These are phyloP conservation scores for Hyphopichia buzzinii DNA, from an alignment of 1,139 yeast genomes.

Conservation along the genomic window DNA sequence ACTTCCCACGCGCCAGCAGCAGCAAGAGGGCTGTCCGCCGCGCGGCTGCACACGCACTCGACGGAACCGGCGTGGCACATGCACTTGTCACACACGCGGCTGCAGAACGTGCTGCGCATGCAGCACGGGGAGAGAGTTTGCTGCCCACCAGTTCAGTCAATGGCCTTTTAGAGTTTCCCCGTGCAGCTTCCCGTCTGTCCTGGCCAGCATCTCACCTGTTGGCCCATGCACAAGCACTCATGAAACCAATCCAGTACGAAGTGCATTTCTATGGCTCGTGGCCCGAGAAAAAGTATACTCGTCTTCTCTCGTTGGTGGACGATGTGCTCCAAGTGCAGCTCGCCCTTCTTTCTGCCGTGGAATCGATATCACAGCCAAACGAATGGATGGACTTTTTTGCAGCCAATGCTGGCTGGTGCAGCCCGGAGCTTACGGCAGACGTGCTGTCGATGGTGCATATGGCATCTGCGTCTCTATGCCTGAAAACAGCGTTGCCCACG, in stretches of 20 bases:
- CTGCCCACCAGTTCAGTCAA: slow-evolving; percentile 22
- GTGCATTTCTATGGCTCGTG: slow-evolving; percentile 33
- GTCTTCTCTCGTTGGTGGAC: slow-evolving; percentile 22
- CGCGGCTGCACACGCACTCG: slow-evolving; percentile 21
- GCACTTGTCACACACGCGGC: slow-evolving; percentile 32
- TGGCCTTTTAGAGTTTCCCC: slow-evolving; percentile 18
- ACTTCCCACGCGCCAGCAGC: slow-evolving; percentile 31
- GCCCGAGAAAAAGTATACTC: slow-evolving; percentile 30
- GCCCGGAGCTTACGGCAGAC: slow-evolving; percentile 29
- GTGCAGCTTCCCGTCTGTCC: too few relatives aligned
- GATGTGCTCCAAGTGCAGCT: slow-evolving; percentile 31
- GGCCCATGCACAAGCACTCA: slow-evolving; percentile 15
- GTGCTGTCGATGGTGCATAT: slow-evolving; percentile 31
- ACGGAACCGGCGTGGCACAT: slow-evolving; percentile 29
- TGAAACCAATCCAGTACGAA: slow-evolving; percentile 31
- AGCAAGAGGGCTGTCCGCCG: slow-evolving; percentile 28
- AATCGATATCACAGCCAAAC: slow-evolving; percentile 26
- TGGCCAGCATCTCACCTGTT: too few relatives aligned
- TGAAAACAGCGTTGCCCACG: slow-evolving; percentile 30
- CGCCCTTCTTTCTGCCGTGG: slow-evolving; percentile 22
- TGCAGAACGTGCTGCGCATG: slow-evolving; percentile 16
- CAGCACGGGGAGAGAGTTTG: slow-evolving; percentile 22
- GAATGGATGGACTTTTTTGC: slow-evolving; percentile 28
- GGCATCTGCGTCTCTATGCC: slow-evolving; percentile 30
- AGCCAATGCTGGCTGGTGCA: slow-evolving; percentile 32